phyloP scores from a whole-genome alignment of 2,329 filamentous ascomycete species.

The Microascus cirrosus region DNA sequence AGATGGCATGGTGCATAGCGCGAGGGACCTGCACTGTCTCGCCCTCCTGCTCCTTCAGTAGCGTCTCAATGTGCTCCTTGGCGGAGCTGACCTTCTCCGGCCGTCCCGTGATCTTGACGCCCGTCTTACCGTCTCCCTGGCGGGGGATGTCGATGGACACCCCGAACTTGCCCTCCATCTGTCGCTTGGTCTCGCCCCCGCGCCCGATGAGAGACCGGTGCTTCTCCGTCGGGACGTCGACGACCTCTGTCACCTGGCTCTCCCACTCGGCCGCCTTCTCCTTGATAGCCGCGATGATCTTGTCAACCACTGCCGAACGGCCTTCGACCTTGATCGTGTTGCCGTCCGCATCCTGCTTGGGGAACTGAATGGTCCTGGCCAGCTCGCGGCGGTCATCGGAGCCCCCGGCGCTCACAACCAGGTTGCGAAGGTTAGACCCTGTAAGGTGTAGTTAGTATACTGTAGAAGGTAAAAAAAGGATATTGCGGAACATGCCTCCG shows the following conservation, averaged over 20 bases:
- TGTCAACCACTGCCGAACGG: constrained; percentile 71
- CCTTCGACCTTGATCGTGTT: constrained; percentile 84
- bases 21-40: constrained; percentile 79
- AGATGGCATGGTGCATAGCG: constrained; percentile 70
- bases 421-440: constrained; percentile 77
- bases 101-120: constrained; percentile 75
- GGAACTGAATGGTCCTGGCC: constrained; percentile 88
- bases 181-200: constrained; percentile 75
- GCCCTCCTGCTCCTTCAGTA: constrained; percentile 78
- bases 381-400: constrained; percentile 75
- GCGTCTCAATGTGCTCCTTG: constrained; percentile 68
- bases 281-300: constrained; percentile 74
- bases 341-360: constrained; percentile 73
- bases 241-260: constrained; percentile 63
- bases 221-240: constrained; percentile 83
- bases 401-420: constrained; percentile 80
- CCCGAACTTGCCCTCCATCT: constrained; percentile 75
- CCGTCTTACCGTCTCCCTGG: constrained; percentile 73
- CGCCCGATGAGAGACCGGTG: constrained; percentile 86
- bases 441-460: constrained; percentile 2
- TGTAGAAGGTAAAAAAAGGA: not conserved
- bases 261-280: constrained; percentile 74
- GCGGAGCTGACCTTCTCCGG: constrained; percentile 72
- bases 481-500: constrained; percentile 55
- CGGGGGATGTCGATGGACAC: constrained; percentile 85